These are phyloP conservation scores for Saccharum hybrid DNA, from an alignment of 202 grass and related monocot genomes.

Conservation along the genomic window DNA sequence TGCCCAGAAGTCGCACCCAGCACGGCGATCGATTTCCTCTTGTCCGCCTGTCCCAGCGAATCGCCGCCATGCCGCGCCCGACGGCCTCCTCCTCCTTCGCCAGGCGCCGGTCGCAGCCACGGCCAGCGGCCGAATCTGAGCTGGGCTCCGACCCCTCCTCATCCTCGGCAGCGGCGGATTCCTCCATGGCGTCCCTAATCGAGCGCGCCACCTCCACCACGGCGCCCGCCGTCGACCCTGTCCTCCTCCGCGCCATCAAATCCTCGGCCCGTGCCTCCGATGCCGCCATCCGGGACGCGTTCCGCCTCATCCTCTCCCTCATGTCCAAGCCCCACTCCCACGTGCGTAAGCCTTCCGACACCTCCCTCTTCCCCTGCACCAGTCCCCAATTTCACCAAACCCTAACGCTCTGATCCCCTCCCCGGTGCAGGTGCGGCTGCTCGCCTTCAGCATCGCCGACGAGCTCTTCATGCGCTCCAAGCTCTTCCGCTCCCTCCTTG, in stretches of 20 bases:
- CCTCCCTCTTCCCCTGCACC: neutral
- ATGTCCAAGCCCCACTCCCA: constrained; percentile 88
- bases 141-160: neutral
- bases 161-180: neutral
- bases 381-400: constrained; percentile 10
- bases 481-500: constrained; percentile 76
- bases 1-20: too few species aligned
- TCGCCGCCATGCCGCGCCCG: constrained; percentile 32
- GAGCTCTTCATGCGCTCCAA: constrained; percentile 96
- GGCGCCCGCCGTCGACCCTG: constrained; percentile 56
- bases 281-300: constrained; percentile 60
- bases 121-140: neutral
- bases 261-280: constrained; percentile 65
- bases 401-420: neutral
- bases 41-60: neutral
- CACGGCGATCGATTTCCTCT: neutral
- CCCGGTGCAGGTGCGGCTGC: constrained; percentile 71
- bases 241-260: constrained; percentile 83
- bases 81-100: neutral
- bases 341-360: constrained; percentile 37
- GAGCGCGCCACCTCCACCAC: constrained; percentile 83
- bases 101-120: neutral
- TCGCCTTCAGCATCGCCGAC: constrained; percentile 74
- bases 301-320: constrained; percentile 60
- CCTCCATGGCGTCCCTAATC: constrained; percentile 58